Evolutionary conservation across 148 eudicot species (phyloP), one percentile per base, ranked within the genome.

Genomic region (Diospyros kaki): DNA sequence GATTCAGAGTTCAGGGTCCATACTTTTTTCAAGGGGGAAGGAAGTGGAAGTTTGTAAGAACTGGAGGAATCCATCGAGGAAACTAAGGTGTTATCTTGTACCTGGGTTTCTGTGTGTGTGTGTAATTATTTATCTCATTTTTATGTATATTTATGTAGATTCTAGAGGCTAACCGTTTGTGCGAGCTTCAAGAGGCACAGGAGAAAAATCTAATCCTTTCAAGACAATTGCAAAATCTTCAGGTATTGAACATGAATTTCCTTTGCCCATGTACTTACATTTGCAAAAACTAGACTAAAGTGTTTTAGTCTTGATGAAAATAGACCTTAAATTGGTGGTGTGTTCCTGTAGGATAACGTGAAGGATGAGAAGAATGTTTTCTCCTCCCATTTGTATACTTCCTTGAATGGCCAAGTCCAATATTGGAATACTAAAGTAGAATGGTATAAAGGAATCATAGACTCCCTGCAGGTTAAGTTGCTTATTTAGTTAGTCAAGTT

Each of bases 171-270:
- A 94, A 93, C 77, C 96, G 99, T 71, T 87, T 89, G 74, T 76
- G 85, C 61, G 99, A 95, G 87, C 94, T 95, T 81, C 87, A 93
- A 88, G 93, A 93, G 75, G 89, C 94, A 66, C 91, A 78, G 44
- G 94, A 96, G 65, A 93, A 89, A 77, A 89, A 93, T 79, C 59
- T 52, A 44, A 75, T 74, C 65, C 85, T 93, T 71, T 80, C 84
- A 72, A 93, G 91, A 81, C 99, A 93, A 83, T 78, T 93, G 82
- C 94, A 91, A 80, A 92, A 86, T 83, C 85, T 91, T 73, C 88
- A 93, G 98, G 98, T 92, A 46, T 53, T 66, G 38, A 43, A 38
- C 38, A 9, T 56, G 51, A n/a, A 15, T 58, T 74, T 64, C 56
- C 38, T 58, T 42, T 59, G 54, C 18, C n/a, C 42, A 15, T 4